Evolutionary conservation across 1,284 basidiomycete genomes (phyloP).

Genomic region (Pseudomicrostroma phylloplanum): DNA sequence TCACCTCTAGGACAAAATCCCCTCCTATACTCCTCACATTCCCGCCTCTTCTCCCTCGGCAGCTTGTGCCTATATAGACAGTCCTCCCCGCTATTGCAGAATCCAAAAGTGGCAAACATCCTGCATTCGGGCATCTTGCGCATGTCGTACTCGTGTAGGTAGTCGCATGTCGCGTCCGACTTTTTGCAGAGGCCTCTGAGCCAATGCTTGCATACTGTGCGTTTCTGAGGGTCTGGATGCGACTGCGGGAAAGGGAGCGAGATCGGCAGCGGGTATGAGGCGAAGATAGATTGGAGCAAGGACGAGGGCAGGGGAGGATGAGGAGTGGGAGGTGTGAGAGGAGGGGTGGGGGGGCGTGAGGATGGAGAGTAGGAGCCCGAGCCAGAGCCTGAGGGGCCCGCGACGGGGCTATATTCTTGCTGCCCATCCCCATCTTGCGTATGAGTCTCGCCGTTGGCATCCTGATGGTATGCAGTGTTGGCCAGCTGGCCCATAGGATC

Average conservation of each 20-base stretch:
- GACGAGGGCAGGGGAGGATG: slow-evolving; percentile 7
- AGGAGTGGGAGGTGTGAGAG: neutral
- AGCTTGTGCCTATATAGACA: slow-evolving; percentile 98
- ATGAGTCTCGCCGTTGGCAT: no score
- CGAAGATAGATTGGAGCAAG: slow-evolving; percentile 1
- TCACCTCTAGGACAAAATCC: slow-evolving; percentile 68
- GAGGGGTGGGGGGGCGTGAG: neutral
- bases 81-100: slow-evolving; percentile 95
- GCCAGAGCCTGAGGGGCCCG: neutral
- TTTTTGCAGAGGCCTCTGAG: slow-evolving; percentile 97
- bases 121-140: slow-evolving; percentile 98
- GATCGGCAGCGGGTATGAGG: slow-evolving; percentile 7
- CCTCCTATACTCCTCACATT: slow-evolving; percentile 90
- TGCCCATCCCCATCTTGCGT: slow-evolving; percentile 56
- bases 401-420: slow-evolving; percentile 50
- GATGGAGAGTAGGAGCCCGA: neutral
- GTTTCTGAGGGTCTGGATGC: slow-evolving; percentile 55
- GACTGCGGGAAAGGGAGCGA: slow-evolving; percentile 1
- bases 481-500: no score
- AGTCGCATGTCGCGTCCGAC: slow-evolving; percentile 86
- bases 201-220: slow-evolving; percentile 93
- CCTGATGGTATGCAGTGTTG: no score
- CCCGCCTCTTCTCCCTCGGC: slow-evolving; percentile 67
- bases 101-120: slow-evolving; percentile 97
- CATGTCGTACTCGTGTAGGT: slow-evolving; percentile 97